Evolutionary conservation across 805 yeast genomes (phyloP).

Genomic region (Candida hungchunana): DNA sequence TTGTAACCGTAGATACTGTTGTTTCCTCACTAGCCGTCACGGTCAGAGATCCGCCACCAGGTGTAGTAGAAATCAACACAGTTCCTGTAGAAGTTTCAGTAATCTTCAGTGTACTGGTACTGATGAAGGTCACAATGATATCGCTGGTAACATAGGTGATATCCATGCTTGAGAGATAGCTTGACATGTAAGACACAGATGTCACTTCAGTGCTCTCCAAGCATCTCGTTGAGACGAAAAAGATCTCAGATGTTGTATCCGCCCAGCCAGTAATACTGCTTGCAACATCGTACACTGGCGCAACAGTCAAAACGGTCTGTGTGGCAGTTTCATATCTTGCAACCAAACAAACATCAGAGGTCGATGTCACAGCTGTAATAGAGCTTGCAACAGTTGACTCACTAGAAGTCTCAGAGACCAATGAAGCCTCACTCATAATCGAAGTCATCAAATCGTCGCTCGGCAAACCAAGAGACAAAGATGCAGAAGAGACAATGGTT

Average conservation of each 20-base stretch:
- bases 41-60: conserved; percentile 6
- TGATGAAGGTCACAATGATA: conserved; percentile 21
- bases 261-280: conserved; percentile 25
- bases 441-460: too few species aligned
- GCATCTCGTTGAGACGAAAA: conserved; percentile 22
- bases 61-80: conserved; percentile 13
- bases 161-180: conserved; percentile 18
- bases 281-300: conserved; percentile 19
- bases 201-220: conserved; percentile 18
- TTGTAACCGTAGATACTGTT: conserved; percentile 3
- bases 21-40: background rate
- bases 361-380: conserved; percentile 17
- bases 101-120: conserved; percentile 18
- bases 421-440: too few species aligned
- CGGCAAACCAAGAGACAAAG: too few species aligned
- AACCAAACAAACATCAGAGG: conserved; percentile 20
- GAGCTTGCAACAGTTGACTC: too few species aligned
- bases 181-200: conserved; percentile 19
- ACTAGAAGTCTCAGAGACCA: too few species aligned
- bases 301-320: conserved; percentile 18
- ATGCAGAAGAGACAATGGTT: too few species aligned
- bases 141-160: conserved; percentile 21
- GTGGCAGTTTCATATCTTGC: conserved; percentile 24
- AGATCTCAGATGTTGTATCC: conserved; percentile 12
- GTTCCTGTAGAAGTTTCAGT: conserved; percentile 23